Base-by-base conservation (phyloP, 306 rosid genomes). In the Potentilla sterilis region DNA sequence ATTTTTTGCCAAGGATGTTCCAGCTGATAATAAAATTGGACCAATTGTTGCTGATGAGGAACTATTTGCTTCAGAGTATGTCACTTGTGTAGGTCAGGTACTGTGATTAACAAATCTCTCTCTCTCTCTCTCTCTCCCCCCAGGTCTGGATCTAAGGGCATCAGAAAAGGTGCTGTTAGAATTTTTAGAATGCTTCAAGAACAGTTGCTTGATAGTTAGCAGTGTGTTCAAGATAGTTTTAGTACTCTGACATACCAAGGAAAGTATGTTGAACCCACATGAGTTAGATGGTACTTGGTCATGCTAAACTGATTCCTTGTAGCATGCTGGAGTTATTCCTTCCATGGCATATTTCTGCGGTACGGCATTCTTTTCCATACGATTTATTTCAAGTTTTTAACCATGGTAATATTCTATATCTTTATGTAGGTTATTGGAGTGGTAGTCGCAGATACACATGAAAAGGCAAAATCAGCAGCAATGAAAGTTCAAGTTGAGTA, bases 71-170 rank as follows among this genome's bases (percentile, higher is more conserved):
- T 80, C 90, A 63, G 86, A 92, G 68, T 82, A 81, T 72, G 81
- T 90, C 82, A 92, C 97, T 79, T 95, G 97, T 64, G 97, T 92
- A 42, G 98, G 98, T 75, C 97, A 92, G 97, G 98, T 95, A 86
- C 61, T 64, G 73, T 73, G 71, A 76, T 80, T 88, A 68, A 73
- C 40, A 32, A 74, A 81, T 69, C 32, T 67, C 61, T 62, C 64
- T 51, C 63, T 24, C 74, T 72, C 63, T 18, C 44, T 4, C 65
- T 59, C 32, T 48, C 41, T n/a, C n/a, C n/a, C n/a, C n/a, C n/a
- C n/a, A n/a, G n/a, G n/a, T n/a, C n/a, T n/a, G n/a, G 51, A 40
- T 51, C 19, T 22, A 22, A 64, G 22, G 38, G 70, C 15, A 65
- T 48, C 43, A 35, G 18, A 14, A 47, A 12, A 14, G 52, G 3